Base-by-base conservation (phyloP, 352 stramenopile species). In the Globisporangium sylvaticum region DNA sequence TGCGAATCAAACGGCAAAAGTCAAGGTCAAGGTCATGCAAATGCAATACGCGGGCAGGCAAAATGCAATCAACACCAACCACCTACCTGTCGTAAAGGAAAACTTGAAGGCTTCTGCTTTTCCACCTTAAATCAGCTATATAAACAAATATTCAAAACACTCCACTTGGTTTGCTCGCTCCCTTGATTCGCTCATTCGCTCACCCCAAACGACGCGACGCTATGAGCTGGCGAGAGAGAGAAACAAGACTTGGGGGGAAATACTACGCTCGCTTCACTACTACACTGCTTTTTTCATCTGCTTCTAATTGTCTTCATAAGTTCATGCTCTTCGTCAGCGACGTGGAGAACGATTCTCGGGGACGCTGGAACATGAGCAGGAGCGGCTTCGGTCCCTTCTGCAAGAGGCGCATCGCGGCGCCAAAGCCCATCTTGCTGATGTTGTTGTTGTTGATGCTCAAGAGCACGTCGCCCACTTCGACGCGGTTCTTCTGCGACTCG, bases 371-470 rank as follows among this genome's bases (percentile, higher is more conserved):
- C 82, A 94, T 96, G 39, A 96, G 75, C 63, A 96, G 61, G 54
- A 96, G 72, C 56, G 88, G 88, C 74, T 96, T 96, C 0, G 88
- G 88, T 20, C 88, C 86, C 63, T 91, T 92, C 69, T 96, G 87
- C 37, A 96, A 70, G 66, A 96, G 64, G 58, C 90, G 87, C 88
- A 96, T 96, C 18, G 88, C 86, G 25, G 87, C 65, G 9, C 84
- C 86, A 66, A 96, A 96, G 52, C 88, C 88, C 84, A 96, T 96
- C 66, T 93, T 92, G 74, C 84, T 92, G 68, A 96, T 96, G 73
- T 96, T 94, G 75, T 96, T 93, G 78, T 96, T 93, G 75, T 96
- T 96, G 65, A 96, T 94, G 67, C 86, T 93, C 22, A 96, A 74
- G 37, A 96, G 58, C 39, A 93, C 73, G 52, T 96, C 88, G 31